Evolutionary conservation across 805 yeast species (phyloP).

Genomic region (Wickerhamiella vanderwaltii): DNA sequence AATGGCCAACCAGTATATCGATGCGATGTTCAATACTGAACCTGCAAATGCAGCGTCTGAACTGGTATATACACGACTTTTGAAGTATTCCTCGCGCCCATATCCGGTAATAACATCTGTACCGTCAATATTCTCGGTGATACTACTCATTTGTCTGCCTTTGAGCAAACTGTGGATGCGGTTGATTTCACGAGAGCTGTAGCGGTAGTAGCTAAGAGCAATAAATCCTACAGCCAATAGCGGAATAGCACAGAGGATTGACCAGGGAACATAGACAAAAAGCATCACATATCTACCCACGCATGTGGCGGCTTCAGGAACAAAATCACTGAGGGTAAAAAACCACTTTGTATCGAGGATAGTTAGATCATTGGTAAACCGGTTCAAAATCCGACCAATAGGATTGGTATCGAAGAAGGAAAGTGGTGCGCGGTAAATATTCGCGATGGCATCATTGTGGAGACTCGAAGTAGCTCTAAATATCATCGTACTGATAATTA

Average conservation of each 20-base stretch:
- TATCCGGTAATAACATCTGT: constrained; percentile 53
- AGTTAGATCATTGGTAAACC: constrained; percentile 82
- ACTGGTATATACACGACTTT: constrained; percentile 33
- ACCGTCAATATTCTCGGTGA: constrained; percentile 61
- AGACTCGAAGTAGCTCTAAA: constrained; percentile 42
- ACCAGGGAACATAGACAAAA: constrained; percentile 64
- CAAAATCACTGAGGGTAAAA: constrained; percentile 51
- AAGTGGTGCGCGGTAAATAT: constrained; percentile 72
- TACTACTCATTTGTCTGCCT: constrained; percentile 56
- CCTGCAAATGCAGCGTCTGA: constrained; percentile 57
- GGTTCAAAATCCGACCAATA: constrained; percentile 69
- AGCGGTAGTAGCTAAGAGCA: constrained; percentile 46
- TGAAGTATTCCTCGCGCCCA: constrained; percentile 35
- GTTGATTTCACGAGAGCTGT: constrained; percentile 63
- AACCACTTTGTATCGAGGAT: constrained; percentile 66
- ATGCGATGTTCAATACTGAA: constrained; percentile 47
- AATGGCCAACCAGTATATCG: constrained; percentile 63
- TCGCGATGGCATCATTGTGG: constrained; percentile 9
- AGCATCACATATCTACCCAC: constrained; percentile 53
- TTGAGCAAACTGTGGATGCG: constrained; percentile 61
- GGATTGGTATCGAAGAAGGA: constrained; percentile 76
- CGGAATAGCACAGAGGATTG: constrained; percentile 41
- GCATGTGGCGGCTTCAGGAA: constrained; percentile 42
- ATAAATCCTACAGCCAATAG: constrained; percentile 39
- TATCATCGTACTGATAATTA: constrained; percentile 33